Percentiles rank a stretch among this genome's conserved stretches.
Conservation (phyloP, 768 basidiomycete species). For the Termitomyces sp. region DNA sequence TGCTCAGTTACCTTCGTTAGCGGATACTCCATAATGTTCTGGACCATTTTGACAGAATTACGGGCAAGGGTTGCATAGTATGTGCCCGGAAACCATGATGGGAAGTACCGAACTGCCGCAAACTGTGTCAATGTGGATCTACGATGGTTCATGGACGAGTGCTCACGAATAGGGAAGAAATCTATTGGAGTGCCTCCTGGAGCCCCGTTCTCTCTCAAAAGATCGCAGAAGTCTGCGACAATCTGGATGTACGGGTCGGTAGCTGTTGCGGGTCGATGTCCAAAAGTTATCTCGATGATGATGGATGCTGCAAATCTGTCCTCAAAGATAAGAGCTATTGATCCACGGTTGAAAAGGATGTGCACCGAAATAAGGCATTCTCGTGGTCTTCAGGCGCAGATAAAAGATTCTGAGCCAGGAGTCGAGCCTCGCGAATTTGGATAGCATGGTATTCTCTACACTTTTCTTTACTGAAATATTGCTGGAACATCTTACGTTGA, state of each 20-base stretch:
- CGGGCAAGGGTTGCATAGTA: conserved; percentile 16
- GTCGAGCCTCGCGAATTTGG: conserved; percentile 12
- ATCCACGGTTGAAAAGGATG: neutral
- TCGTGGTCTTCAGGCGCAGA: neutral
- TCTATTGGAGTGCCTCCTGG: conserved; percentile 9
- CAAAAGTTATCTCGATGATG: conserved; percentile 11
- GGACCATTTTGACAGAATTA: conserved; percentile 8
- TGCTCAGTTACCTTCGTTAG: conserved; percentile 16
- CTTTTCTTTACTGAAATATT: conserved; percentile 8
- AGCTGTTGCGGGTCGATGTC: neutral
- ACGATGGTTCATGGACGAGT: neutral
- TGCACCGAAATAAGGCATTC: neutral
- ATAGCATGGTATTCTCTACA: conserved; percentile 6
- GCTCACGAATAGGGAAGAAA: too few species aligned
- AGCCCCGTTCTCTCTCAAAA: conserved; percentile 1
- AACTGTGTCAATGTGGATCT: neutral
- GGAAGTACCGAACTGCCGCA: conserved; percentile 25
- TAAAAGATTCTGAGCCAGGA: conserved; percentile 13
- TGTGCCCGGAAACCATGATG: conserved; percentile 28
- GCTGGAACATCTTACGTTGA: conserved; percentile 9
- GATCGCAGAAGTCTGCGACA: neutral
- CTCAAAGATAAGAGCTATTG: too few species aligned
- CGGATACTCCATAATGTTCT: neutral
- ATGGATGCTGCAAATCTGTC: conserved; percentile 9
- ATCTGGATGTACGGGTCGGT: conserved; percentile 9